Conservation (phyloP, 2,329 filamentous ascomycete genomes). For the Thielaviopsis populi region DNA sequence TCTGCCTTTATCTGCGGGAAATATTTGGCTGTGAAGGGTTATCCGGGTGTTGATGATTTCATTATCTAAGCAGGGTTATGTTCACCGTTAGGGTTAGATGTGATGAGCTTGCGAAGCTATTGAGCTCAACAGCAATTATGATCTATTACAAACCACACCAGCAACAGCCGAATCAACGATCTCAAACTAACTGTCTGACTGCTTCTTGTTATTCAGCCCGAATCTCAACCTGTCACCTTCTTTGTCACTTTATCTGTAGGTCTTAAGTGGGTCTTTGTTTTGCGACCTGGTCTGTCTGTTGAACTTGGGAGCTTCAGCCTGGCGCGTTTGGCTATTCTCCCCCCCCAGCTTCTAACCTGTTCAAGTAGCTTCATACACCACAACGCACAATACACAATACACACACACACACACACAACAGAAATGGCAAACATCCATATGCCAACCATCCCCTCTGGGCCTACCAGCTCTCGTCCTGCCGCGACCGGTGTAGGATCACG, state of each 20-base stretch:
- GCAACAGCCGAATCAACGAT: background rate
- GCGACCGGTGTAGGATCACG: constrained; percentile 50
- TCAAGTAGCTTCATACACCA: background rate
- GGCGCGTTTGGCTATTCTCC: background rate
- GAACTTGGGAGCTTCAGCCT: background rate
- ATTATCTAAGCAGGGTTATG: background rate
- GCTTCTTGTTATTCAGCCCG: no score
- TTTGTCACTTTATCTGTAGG: background rate
- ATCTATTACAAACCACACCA: background rate
- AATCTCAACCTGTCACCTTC: background rate
- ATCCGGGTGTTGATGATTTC: background rate
- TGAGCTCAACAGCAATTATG: background rate
- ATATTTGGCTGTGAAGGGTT: background rate
- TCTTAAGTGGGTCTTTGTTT: background rate
- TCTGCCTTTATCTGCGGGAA: no score
- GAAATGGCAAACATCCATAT: constrained; percentile 43
- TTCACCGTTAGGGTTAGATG: background rate
- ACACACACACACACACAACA: no score
- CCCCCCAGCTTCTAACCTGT: background rate
- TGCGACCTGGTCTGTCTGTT: background rate
- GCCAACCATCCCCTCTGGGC: constrained; percentile 54
- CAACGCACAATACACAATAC: background rate
- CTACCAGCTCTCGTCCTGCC: constrained; percentile 43
- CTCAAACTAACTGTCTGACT: background rate
- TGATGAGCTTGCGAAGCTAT: background rate